Base-by-base conservation (phyloP, 2,329 filamentous ascomycete genomes). In the Domatiomyces globalis region DNA sequence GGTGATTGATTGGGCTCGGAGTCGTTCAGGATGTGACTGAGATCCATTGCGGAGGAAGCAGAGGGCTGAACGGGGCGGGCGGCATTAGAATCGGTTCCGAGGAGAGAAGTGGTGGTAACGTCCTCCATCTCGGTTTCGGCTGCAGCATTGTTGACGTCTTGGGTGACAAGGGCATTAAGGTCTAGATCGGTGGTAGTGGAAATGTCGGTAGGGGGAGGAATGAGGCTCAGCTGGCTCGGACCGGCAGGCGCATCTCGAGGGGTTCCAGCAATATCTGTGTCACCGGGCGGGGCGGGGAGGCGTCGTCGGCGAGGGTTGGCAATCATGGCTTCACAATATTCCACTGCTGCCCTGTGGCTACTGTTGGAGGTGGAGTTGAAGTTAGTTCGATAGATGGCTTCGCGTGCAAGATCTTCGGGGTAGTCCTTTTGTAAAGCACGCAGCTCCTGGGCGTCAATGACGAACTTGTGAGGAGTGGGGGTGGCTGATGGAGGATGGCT, bases 311-410 rank as follows among this genome's bases (percentile, higher is more conserved):
- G 74, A 49, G 77, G 66, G 44, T 79, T 74, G 51, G 74, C 71
- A 46, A 67, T 70, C 54, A 85, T 78, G 12, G 81, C 78, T 51
- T 72, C 73, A 63, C 85, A 92, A 64, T 96, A 96, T 51, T 92
- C 85, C 33, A 74, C 71, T 5, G 87, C 81, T 4, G 67, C 61
- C n/a, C 45, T 46, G 27, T 42, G 43, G 27, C 8, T 47, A 22
- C 43, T 50, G 9, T 48, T 20, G 27, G 46, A 17, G 49, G 77
- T 76, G 51, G 87, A 86, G 61, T 87, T 84, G 61, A 87, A 86
- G 61, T 87, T 84, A 60, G 86, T 86, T 50, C 90, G 81, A 65
- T 87, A 95, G 0, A 92, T 70, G 27, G 86, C 88, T 67, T 96
- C 90, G 29, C 78, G 75, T 5, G 78, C 83, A 49, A 95, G 72